Conservation (phyloP, 2,329 filamentous ascomycete genomes). For the Aspergillus novofumigatus region DNA sequence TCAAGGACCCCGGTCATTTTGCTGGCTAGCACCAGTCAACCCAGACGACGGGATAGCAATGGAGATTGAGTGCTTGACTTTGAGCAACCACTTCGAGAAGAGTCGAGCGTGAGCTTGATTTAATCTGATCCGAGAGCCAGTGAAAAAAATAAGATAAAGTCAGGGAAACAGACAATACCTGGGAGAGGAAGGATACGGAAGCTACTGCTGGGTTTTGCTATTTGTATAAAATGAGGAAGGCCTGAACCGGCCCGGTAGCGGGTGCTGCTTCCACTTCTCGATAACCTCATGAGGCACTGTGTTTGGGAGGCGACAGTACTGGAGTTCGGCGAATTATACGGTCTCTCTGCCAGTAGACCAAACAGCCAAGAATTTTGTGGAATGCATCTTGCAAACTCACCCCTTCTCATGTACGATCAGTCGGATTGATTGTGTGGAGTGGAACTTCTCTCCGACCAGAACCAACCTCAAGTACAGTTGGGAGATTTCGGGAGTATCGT, state of each 20-base stretch:
- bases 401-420: not conserved
- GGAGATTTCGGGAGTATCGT: too few species aligned
- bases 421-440: not conserved
- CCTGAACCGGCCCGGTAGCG: constrained; percentile 21
- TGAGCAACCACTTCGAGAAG: not conserved
- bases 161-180: not conserved
- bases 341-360: not conserved
- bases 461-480: too few species aligned
- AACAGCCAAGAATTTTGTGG: not conserved
- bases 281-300: not conserved
- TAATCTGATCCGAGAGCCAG: not conserved
- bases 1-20: constrained; percentile 11
- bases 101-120: too few species aligned
- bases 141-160: not conserved
- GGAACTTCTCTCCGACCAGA: not conserved
- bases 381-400: not conserved
- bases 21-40: not conserved
- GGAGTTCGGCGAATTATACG: not conserved
- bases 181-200: not conserved
- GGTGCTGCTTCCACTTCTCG: constrained; percentile 2
- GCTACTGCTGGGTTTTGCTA: not conserved
- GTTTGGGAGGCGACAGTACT: not conserved
- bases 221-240: constrained; percentile 1
- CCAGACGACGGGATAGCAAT: too few species aligned
- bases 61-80: not conserved